Evolutionary conservation across 768 basidiomycete genomes (phyloP), one percentile per base, ranked within the genome.

Genomic region (Macrolepiota albuminosa): DNA sequence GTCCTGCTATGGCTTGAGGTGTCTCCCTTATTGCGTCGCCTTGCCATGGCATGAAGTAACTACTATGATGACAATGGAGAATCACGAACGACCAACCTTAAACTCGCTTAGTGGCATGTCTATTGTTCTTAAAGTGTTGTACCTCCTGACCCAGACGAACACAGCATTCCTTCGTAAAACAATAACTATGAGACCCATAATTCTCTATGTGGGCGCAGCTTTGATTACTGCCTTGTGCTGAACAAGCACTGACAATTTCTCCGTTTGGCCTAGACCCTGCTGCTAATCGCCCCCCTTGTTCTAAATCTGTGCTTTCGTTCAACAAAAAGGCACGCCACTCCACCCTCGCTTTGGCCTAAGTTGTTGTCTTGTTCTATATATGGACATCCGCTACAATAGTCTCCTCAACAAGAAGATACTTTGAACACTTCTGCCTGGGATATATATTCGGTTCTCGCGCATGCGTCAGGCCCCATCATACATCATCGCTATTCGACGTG

Each of bases 1-100:
- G 80, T 72, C 3, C 75, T 73, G 67, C 92, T 63, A 96, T 93
- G 4, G 88, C 78, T 61, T 77, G 29, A 29, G 4, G 29, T 29
- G 29, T 29, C 29, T 29, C 29, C 29, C 29, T 78, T 52, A 82
- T 81, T 45, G 66, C 62, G 31, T 31, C 51, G 2, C 57, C 45
- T 56, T 16, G 13, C 6, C 6, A 39, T 39, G 14, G 9, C 11
- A 47, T 29, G 50, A 26, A 53, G 52, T 42, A 42, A 16, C 29
- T 4, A 40, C 26, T 26, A 54, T 29, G 29, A 39, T n/a, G 6
- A 34, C 9, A 7, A 16, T 29, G 29, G 29, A 43, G 10, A 43
- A 26, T 29, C 3, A n/a, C 24, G 18, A 6, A 16, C 8, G 0
- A 14, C 8, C 3, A n/a, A 40, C 53, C 55, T 24, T 18, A 33